Conservation (phyloP, 1,139 yeast genomes). For the Nakaseomyces nivariensis region DNA sequence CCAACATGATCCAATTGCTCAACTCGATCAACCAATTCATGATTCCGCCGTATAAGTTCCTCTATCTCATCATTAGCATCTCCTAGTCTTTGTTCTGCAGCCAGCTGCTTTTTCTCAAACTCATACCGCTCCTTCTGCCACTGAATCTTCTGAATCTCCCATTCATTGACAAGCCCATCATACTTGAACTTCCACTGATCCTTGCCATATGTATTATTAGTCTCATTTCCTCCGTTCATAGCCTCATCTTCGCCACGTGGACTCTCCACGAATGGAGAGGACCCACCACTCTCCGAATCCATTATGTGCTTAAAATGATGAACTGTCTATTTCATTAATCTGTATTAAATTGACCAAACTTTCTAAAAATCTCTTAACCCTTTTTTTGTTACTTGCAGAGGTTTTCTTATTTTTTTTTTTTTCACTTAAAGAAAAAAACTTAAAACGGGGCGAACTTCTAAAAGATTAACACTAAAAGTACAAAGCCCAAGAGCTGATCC, state of each 20-base stretch:
- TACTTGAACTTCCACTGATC: constrained; percentile 20
- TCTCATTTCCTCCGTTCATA: neutral
- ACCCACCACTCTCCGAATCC: constrained; percentile 27
- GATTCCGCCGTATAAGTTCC: constrained; percentile 33
- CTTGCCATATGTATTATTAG: constrained; percentile 12
- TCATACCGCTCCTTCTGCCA: constrained; percentile 18
- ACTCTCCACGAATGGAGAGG: constrained; percentile 40
- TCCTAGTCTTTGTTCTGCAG: constrained; percentile 22
- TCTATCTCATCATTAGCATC: constrained; percentile 18
- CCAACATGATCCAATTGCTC: constrained; percentile 29
- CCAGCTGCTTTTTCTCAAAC: constrained; percentile 20
- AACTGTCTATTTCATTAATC: too few species aligned
- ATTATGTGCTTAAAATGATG: neutral
- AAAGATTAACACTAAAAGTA: too few species aligned
- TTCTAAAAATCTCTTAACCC: too few species aligned
- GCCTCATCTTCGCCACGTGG: constrained; percentile 23
- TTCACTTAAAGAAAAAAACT: too few species aligned
- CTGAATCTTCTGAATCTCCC: constrained; percentile 21
- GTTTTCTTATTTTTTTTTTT: too few species aligned
- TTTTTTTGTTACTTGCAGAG: too few species aligned
- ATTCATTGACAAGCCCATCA: constrained; percentile 21
- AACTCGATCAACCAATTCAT: constrained; percentile 13
- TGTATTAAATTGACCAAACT: too few species aligned
- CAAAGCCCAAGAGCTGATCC: too few species aligned
- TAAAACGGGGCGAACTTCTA: too few species aligned